These are phyloP conservation scores for Tolypocladium pustulatum DNA, from an alignment of 2,329 filamentous ascomycete genomes.

Conservation along the genomic window DNA sequence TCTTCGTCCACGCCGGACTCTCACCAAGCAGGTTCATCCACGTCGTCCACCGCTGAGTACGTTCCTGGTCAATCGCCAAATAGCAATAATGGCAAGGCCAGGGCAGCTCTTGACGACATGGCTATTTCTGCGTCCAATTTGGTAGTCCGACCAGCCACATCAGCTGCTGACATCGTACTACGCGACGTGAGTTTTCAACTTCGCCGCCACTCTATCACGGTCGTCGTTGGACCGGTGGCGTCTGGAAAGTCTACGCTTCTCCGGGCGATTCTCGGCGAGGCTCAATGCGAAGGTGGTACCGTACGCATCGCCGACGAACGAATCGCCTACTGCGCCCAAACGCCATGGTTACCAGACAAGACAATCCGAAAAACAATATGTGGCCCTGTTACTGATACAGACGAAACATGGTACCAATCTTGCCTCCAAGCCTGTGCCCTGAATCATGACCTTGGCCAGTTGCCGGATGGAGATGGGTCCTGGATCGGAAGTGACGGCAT, in stretches of 20 bases:
- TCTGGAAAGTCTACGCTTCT: background rate
- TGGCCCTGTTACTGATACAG: background rate
- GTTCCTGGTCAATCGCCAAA: background rate
- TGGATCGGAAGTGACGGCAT: constrained; percentile 19
- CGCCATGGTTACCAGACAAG: background rate
- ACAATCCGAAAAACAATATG: background rate
- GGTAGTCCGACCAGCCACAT: background rate
- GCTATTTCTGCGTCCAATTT: background rate
- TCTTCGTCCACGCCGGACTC: background rate
- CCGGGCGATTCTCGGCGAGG: background rate
- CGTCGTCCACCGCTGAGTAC: background rate
- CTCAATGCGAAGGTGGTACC: background rate
- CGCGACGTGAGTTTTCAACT: background rate
- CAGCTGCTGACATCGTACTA: background rate
- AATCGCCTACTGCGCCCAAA: background rate
- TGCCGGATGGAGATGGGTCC: constrained; percentile 13
- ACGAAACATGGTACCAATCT: background rate
- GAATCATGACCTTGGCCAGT: background rate
- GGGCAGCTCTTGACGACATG: background rate
- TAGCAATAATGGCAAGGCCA: background rate
- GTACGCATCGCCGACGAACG: background rate
- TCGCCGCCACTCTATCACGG: background rate
- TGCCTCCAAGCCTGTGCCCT: background rate
- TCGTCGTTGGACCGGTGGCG: background rate
- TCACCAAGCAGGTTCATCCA: background rate